phyloP scores from a whole-genome alignment of 257 asterid species.

The Nicotiana noctiflora region DNA sequence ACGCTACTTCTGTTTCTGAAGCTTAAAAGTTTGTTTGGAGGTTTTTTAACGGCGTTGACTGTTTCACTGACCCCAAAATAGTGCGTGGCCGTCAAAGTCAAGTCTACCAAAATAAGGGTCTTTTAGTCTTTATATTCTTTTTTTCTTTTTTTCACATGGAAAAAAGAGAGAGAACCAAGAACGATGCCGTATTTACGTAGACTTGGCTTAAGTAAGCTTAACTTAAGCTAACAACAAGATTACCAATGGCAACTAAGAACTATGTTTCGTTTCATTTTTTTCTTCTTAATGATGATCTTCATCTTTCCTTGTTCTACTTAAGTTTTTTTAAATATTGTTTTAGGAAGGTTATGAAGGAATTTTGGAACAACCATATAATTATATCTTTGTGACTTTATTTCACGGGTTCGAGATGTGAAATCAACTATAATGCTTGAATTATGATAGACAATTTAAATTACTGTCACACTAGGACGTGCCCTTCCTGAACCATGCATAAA shows the following conservation, averaged over 20 bases:
- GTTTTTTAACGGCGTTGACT: slow-evolving; percentile 24
- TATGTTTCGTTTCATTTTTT: neutral
- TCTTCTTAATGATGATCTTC: neutral
- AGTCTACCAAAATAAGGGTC: slow-evolving; percentile 51
- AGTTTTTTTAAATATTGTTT: too few relatives aligned
- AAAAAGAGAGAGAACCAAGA: slow-evolving; percentile 3
- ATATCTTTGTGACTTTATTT: too few relatives aligned
- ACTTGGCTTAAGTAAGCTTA: slow-evolving; percentile 34
- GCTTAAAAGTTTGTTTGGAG: slow-evolving; percentile 8
- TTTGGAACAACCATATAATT: too few relatives aligned
- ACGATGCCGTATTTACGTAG: slow-evolving; percentile 56
- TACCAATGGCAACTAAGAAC: neutral
- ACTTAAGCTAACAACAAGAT: slow-evolving; percentile 22
- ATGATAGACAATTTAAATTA: too few relatives aligned
- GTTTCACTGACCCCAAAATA: neutral
- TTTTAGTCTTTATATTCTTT: neutral
- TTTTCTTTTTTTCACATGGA: neutral
- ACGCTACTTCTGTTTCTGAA: slow-evolving; percentile 46
- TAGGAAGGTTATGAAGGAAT: too few relatives aligned
- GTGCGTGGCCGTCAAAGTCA: slow-evolving; percentile 20
- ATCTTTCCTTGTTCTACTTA: neutral
- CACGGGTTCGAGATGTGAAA: too few relatives aligned
- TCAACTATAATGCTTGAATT: too few relatives aligned
- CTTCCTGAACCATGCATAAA: too few relatives aligned
- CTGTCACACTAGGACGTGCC: too few relatives aligned